These are phyloP conservation scores for Kuraishia borneana DNA, from an alignment of 805 yeast species.

Conservation along the genomic window DNA sequence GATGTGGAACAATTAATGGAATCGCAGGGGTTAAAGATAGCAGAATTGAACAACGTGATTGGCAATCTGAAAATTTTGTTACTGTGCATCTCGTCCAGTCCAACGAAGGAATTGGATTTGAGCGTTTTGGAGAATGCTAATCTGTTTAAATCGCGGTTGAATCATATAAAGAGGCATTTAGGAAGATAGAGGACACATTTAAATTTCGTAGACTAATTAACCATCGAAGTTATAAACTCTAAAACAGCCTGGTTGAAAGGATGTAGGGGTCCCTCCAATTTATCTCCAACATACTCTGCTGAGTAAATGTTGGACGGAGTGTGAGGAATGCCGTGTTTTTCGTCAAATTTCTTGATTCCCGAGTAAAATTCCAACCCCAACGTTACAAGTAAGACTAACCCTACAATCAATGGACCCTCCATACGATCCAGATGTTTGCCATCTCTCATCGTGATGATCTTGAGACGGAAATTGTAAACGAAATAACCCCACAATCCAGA, in stretches of 20 bases:
- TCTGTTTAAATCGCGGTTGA: background rate
- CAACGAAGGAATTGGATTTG: background rate
- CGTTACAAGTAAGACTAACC: conserved; percentile 55
- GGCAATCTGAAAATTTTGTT: conserved; percentile 22
- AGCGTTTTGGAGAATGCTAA: background rate
- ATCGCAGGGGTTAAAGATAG: conserved; percentile 14
- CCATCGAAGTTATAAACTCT: background rate
- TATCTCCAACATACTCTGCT: background rate
- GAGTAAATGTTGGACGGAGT: background rate
- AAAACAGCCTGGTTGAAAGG: background rate
- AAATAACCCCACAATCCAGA: conserved; percentile 85
- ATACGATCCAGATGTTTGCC: conserved; percentile 86
- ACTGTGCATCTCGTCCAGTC: conserved; percentile 11
- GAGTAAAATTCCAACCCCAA: conserved; percentile 62
- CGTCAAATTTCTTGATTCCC: conserved; percentile 34
- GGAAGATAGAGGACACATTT: background rate
- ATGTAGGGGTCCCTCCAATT: background rate
- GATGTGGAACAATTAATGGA: conserved; percentile 33
- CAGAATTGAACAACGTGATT: conserved; percentile 19
- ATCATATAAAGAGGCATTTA: conserved; percentile 1
- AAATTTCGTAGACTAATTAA: background rate
- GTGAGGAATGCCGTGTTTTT: conserved; percentile 6
- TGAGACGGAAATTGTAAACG: conserved; percentile 60
- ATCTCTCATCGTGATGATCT: conserved; percentile 66
- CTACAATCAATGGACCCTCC: conserved; percentile 77